Conservation (phyloP, 1,284 basidiomycete species). For the Puccinia polysora region DNA sequence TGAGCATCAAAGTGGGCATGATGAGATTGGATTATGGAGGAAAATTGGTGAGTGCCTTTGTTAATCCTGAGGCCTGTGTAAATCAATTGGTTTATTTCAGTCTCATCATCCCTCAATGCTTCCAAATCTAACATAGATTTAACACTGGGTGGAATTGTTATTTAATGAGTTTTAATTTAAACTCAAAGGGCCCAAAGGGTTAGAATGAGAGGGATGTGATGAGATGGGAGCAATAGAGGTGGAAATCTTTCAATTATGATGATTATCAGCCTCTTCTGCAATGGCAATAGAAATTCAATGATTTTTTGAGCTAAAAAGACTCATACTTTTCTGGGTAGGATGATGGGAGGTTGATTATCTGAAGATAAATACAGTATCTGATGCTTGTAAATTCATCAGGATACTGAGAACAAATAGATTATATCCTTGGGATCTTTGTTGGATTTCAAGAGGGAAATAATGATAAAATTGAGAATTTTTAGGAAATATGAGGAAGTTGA, state of each 20-base stretch:
- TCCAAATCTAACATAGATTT: neutral
- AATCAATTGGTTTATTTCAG: constrained; percentile 25
- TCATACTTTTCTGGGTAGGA: constrained; percentile 28
- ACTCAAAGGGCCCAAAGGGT: constrained; percentile 54
- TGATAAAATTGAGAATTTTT: no score
- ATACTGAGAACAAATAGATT: constrained; percentile 67
- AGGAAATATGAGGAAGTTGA: no score
- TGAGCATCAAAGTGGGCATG: neutral
- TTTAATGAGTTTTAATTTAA: constrained; percentile 13
- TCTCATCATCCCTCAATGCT: constrained; percentile 21
- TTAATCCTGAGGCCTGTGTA: constrained; percentile 30
- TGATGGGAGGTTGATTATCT: constrained; percentile 48
- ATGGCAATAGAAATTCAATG: constrained; percentile 44
- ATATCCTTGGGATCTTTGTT: constrained; percentile 77
- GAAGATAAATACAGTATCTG: constrained; percentile 84
- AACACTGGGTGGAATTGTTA: constrained; percentile 34
- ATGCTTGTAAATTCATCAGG: constrained; percentile 67
- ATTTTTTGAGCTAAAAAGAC: constrained; percentile 43
- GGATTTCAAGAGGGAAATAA: no score
- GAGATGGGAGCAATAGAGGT: neutral
- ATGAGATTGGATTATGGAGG: neutral
- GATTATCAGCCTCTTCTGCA: constrained; percentile 47
- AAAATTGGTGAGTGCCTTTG: neutral
- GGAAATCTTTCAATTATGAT: constrained; percentile 11
- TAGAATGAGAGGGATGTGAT: constrained; percentile 45